Evolutionary conservation across 306 rosid species (phyloP), one percentile per base, ranked within the genome.

Genomic region (Carpinus viminea): DNA sequence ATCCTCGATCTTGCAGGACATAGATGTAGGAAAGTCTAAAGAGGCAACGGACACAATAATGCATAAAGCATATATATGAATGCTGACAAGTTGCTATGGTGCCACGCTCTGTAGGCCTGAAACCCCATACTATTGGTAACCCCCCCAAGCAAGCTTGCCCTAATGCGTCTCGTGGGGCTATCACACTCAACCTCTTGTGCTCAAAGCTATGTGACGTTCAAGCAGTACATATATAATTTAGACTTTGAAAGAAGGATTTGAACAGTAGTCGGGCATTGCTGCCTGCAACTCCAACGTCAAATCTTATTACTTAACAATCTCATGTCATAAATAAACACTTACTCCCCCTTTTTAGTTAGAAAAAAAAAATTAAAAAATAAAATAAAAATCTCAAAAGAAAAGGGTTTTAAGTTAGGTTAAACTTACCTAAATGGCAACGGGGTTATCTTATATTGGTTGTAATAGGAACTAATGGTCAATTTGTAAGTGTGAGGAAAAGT

Each of bases 41-140:
- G 46, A 70, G 79, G 41, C 65, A 76, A 72, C 56, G 69, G 66
- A 72, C 18, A 70, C 76, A 76, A 84, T 87, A 80, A 86, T 78
- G 88, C 79, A 61, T 74, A 45, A 64, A 6, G 45, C 45, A 41
- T 4, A 31, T 31, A 31, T 31, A 31, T 31, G 62, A 72, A 45
- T 82, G 77, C 77, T 80, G 85, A 56, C 72, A 38, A 17, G 36
- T 34, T 50, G 38, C 47, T 52, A 47, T 65, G 70, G 78, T 76
- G 70, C 74, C 85, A 82, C 55, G 78, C 74, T 86, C 66, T 65
- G 38, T 17, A 38, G 76, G 81, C 71, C 74, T 72, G 6, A 73
- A 70, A 65, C 21, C 81, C 86, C 87, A 80, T 77, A 72, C 87
- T 68, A 65, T 77, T 61, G 85, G 62, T 52, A 74, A 20, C 85